Evolutionary conservation across 257 asterid genomes (phyloP).

Genomic region (Solanum clarkiae): DNA sequence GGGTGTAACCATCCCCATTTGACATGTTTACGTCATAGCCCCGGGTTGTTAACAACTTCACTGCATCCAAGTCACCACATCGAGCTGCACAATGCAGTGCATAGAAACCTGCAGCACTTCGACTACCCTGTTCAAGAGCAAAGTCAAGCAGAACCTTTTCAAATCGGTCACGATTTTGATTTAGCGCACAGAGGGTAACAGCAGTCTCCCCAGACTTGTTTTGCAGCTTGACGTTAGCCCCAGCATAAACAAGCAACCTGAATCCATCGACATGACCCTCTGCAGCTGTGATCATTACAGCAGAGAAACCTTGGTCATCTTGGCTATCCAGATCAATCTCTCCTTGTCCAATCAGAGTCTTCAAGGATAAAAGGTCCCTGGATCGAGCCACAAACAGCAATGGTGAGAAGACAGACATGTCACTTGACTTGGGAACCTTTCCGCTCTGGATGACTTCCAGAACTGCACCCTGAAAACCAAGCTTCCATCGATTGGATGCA

Average conservation of each 20-base stretch:
- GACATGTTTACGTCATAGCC: constrained; percentile 45
- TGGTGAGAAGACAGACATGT: constrained; percentile 38
- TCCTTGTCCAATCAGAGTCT: constrained; percentile 28
- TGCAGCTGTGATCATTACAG: constrained; percentile 62
- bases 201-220: constrained; percentile 59
- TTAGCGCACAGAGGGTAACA: constrained; percentile 33
- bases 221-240: constrained; percentile 58
- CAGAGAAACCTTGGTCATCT: constrained; percentile 64
- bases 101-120: constrained; percentile 42
- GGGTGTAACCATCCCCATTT: constrained; percentile 55
- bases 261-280: constrained; percentile 70
- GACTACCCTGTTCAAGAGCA: constrained; percentile 65
- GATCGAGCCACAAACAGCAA: constrained; percentile 50
- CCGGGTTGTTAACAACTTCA: constrained; percentile 35
- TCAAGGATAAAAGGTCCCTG: constrained; percentile 48
- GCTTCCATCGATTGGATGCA: constrained; percentile 27
- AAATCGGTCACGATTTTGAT: constrained; percentile 42
- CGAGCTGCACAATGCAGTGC: constrained; percentile 77
- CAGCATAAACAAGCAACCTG: constrained; percentile 59
- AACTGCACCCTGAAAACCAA: constrained; percentile 40
- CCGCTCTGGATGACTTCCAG: constrained; percentile 40
- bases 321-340: constrained; percentile 41
- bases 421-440: constrained; percentile 34
- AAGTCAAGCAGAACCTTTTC: constrained; percentile 70
- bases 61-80: constrained; percentile 52